Conservation (phyloP, 441 rosid species). For the Aquilaria agallochum region DNA sequence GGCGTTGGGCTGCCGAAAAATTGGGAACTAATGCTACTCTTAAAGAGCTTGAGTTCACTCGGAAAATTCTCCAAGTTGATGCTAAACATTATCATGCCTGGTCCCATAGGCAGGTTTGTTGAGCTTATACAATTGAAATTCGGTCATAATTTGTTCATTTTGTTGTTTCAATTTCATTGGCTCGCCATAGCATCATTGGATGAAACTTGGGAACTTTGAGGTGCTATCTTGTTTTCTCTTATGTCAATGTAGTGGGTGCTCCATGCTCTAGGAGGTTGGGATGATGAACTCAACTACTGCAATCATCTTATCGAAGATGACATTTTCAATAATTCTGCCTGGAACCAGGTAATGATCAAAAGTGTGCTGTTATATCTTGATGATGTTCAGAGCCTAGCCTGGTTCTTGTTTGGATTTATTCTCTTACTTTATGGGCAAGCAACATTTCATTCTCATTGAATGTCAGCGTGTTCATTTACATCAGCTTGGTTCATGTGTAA, state of each 20-base stretch:
- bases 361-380: background rate
- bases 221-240: constrained; percentile 1
- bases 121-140: background rate
- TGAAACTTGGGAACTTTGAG: background rate
- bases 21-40: constrained; percentile 57
- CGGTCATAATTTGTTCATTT: background rate
- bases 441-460: background rate
- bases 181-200: constrained; percentile 2
- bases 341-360: constrained; percentile 73
- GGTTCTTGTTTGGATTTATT: background rate
- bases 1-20: constrained; percentile 94
- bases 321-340: constrained; percentile 86
- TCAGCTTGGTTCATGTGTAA: constrained; percentile 6
- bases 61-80: constrained; percentile 57
- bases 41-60: constrained; percentile 68
- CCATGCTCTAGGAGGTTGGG: constrained; percentile 87
- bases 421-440: background rate
- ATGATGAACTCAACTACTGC: constrained; percentile 81
- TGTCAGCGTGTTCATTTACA: constrained; percentile 1
- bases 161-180: background rate
- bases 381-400: background rate
- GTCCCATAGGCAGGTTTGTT: constrained; percentile 95
- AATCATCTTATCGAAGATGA: constrained; percentile 74
- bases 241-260: constrained; percentile 67
- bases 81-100: constrained; percentile 95